phyloP scores from a whole-genome alignment of 768 basidiomycete genomes.

The Kwoniella dejecticola region DNA sequence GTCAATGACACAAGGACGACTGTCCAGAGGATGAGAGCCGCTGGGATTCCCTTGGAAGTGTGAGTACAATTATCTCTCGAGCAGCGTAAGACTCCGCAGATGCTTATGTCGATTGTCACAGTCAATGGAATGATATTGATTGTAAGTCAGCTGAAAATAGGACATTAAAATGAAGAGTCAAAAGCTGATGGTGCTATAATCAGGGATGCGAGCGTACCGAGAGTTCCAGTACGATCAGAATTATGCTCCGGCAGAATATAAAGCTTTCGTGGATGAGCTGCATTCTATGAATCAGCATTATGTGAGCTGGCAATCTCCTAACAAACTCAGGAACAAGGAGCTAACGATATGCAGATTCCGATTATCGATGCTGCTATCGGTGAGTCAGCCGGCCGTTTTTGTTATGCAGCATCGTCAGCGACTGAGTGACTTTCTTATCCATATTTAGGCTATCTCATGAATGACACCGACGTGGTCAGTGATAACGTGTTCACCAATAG shows the following conservation, averaged over 20 bases:
- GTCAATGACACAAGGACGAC: conserved; percentile 64
- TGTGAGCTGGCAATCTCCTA: conserved; percentile 22
- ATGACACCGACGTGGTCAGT: conserved; percentile 38
- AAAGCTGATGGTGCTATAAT: neutral
- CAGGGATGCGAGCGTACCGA: conserved; percentile 40
- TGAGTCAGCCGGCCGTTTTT: too few species aligned
- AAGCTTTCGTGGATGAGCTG: conserved; percentile 44
- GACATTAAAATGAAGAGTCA: too few species aligned
- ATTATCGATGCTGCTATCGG: conserved; percentile 54
- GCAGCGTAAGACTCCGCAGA: neutral
- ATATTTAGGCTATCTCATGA: conserved; percentile 25
- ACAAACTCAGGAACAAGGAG: neutral
- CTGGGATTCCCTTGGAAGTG: conserved; percentile 76
- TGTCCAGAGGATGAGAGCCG: conserved; percentile 65
- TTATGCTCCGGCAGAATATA: conserved; percentile 39
- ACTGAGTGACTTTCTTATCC: too few species aligned
- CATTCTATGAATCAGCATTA: conserved; percentile 51
- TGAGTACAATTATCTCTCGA: conserved; percentile 14
- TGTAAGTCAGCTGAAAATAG: conserved; percentile 8
- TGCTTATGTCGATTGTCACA: neutral
- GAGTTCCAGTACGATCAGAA: conserved; percentile 48
- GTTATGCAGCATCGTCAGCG: too few species aligned
- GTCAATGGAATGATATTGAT: conserved; percentile 48
- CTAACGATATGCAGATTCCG: conserved; percentile 27
- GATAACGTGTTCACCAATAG: neutral